These are phyloP conservation scores for Laguncularia racemosa DNA, from an alignment of 345 rosid genomes.

Conservation along the genomic window DNA sequence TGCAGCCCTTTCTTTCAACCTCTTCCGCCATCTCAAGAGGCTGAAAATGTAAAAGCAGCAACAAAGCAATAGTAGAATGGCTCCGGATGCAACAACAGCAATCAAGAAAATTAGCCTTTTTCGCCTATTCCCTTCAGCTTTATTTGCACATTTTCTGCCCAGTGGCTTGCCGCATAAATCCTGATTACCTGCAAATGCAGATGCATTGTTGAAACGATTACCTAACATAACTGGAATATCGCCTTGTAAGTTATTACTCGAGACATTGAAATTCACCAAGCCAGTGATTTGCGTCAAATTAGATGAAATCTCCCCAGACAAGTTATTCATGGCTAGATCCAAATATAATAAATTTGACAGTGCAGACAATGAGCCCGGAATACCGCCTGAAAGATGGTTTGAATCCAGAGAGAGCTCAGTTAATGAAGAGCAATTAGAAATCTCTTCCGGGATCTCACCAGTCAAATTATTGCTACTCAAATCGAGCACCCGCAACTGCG, in stretches of 20 bases:
- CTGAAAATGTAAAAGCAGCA: constrained; percentile 86
- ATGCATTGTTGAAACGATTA: constrained; percentile 49
- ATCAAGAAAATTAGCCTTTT: constrained; percentile 55
- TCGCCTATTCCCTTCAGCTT: constrained; percentile 31
- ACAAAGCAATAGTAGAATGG: constrained; percentile 51
- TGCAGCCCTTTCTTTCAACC: constrained; percentile 49
- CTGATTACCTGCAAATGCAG: constrained; percentile 46
- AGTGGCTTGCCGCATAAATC: constrained; percentile 74
- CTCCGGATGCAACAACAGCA: constrained; percentile 45
- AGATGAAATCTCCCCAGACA: constrained; percentile 65
- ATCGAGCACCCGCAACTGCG: constrained; percentile 50
- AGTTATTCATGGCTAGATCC: constrained; percentile 76
- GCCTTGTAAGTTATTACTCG: constrained; percentile 63
- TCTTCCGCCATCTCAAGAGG: constrained; percentile 78
- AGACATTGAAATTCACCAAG: constrained; percentile 64
- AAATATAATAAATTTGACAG: constrained; percentile 48
- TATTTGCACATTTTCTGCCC: constrained; percentile 31
- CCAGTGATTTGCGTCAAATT: constrained; percentile 35
- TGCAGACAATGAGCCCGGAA: constrained; percentile 52
- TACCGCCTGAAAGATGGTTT: constrained; percentile 64
- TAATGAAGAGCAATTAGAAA: constrained; percentile 42
- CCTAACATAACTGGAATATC: constrained; percentile 57
- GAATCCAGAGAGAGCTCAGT: constrained; percentile 41
- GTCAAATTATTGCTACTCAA: constrained; percentile 63
- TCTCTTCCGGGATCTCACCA: constrained; percentile 54